Evolutionary conservation across 139 green algal genomes (phyloP), one percentile per base, ranked within the genome.

Genomic region (Ettlia oleoabundans): DNA sequence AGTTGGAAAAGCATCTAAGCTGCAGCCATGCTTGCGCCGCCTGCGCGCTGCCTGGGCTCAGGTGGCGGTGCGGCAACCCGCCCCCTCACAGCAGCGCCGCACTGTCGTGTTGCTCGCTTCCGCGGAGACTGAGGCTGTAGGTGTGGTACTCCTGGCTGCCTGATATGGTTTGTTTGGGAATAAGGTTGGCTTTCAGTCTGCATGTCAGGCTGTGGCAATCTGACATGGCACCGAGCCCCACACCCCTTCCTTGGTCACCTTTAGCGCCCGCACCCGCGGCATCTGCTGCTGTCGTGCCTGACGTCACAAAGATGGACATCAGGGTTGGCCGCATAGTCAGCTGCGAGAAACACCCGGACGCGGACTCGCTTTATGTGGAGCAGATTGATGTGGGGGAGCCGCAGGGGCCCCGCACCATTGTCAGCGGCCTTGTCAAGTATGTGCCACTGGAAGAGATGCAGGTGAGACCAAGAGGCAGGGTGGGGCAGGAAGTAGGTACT

Each of bases 281-380:
- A 65, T 52, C 81, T 2, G 38, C 73, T 51, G 70, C 78, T 9
- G 63, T 40, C 8, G 32, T 43, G 38, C 51, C 79, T 3, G 84
- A 88, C 28, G 70, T 88, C 3, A 78, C 70, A 18, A 88, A 83
- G 42, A 64, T 83, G 38, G 78, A 83, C 81, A 94, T 99, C 62
- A 78, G 93, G 2, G 94, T 99, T 24, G 96, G 96, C 18, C 87
- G 80, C 6, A 98, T 99, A 40, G 67, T 96, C 18, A 86, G 68
- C 68, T 88, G 93, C 32, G 86, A 91, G 62, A 65, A 81, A 63
- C 94, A 98, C 80, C 94, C 94, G 22, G 93, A 98, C 70, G 94
- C 94, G 1, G 96, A 99, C 68, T 86, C 79, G 43, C 87, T 99
- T 33, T 99, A 98, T 83, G 88, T 98, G 22, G 96, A 99, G 90